Evolutionary conservation across 352 stramenopile genomes (phyloP).

Genomic region (Globisporangium ultimum): DNA sequence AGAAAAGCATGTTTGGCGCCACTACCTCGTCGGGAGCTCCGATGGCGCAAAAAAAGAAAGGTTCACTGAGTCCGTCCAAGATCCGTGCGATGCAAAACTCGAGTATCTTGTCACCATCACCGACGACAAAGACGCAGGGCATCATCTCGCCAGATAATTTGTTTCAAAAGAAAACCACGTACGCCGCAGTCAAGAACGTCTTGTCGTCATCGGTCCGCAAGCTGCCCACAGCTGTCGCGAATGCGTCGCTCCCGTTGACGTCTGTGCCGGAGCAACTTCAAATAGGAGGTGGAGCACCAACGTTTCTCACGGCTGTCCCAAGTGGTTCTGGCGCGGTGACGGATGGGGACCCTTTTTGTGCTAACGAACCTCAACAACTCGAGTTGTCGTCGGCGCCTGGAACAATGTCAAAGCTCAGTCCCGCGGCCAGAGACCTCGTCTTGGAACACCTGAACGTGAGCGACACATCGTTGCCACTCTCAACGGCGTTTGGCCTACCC

Average conservation of each 20-base stretch:
- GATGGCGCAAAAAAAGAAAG: constrained; percentile 41
- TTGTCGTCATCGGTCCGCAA: constrained; percentile 50
- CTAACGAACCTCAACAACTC: not conserved
- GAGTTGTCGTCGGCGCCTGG: not conserved
- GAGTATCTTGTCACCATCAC: constrained; percentile 27
- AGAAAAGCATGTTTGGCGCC: constrained; percentile 58
- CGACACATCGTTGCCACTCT: constrained; percentile 21
- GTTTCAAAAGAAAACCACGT: constrained; percentile 64
- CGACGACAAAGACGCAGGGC: constrained; percentile 35
- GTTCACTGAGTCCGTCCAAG: constrained; percentile 37
- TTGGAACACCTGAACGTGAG: constrained; percentile 15
- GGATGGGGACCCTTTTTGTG: not conserved
- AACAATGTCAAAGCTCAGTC: not conserved
- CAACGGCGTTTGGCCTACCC: constrained; percentile 55
- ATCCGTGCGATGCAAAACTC: constrained; percentile 40
- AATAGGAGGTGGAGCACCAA: constrained; percentile 10
- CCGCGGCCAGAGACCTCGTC: constrained; percentile 20
- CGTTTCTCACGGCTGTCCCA: constrained; percentile 14
- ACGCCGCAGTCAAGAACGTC: constrained; percentile 55
- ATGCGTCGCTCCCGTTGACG: constrained; percentile 27
- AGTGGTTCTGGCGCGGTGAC: constrained; percentile 2
- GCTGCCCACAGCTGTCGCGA: constrained; percentile 33
- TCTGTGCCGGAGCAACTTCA: constrained; percentile 17
- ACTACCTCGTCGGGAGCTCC: not conserved
- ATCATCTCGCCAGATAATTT: constrained; percentile 65